Evolutionary conservation across 768 basidiomycete genomes (phyloP).

Genomic region (Tricholoma terreum): DNA sequence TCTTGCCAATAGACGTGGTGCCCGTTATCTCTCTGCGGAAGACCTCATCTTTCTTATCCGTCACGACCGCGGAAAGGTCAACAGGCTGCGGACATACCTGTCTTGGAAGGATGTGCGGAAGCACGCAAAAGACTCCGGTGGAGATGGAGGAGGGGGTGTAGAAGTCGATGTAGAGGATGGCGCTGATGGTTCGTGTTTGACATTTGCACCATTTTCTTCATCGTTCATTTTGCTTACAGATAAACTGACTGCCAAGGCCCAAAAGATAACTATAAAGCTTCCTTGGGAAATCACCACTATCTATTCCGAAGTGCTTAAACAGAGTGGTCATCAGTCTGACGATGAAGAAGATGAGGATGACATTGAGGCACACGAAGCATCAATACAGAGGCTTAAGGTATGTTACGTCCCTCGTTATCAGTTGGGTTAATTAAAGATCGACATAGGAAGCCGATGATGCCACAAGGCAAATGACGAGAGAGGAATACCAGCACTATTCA

Average conservation of each 20-base stretch:
- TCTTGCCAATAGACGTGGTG: conserved; percentile 76
- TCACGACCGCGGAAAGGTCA: conserved; percentile 91
- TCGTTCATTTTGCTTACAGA: conserved; percentile 39
- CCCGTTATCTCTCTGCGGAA: conserved; percentile 85
- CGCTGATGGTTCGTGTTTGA: conserved; percentile 58
- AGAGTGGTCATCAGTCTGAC: conserved; percentile 79
- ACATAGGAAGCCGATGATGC: conserved; percentile 89
- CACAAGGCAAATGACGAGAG: conserved; percentile 92
- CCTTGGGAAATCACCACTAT: conserved; percentile 95
- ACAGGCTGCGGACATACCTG: conserved; percentile 87
- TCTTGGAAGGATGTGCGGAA: conserved; percentile 98
- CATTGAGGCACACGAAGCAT: conserved; percentile 92
- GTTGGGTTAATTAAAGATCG: background rate
- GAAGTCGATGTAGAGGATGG: conserved; percentile 87
- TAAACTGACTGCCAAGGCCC: conserved; percentile 77
- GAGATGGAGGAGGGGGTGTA: conserved; percentile 74
- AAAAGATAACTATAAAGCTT: conserved; percentile 92
- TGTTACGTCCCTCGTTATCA: conserved; percentile 3
- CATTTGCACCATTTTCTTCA: background rate
- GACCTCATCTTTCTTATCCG: conserved; percentile 97
- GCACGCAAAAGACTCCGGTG: conserved; percentile 87
- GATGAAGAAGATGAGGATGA: conserved; percentile 97
- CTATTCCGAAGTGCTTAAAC: conserved; percentile 80
- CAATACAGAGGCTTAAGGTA: conserved; percentile 82
- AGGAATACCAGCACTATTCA: conserved; percentile 96